Percentiles rank a stretch among this genome's conserved stretches.
These are phyloP conservation scores for Acanthamoeba polyphaga DNA, from an alignment of 208 protist genomes.

Conservation along the genomic window DNA sequence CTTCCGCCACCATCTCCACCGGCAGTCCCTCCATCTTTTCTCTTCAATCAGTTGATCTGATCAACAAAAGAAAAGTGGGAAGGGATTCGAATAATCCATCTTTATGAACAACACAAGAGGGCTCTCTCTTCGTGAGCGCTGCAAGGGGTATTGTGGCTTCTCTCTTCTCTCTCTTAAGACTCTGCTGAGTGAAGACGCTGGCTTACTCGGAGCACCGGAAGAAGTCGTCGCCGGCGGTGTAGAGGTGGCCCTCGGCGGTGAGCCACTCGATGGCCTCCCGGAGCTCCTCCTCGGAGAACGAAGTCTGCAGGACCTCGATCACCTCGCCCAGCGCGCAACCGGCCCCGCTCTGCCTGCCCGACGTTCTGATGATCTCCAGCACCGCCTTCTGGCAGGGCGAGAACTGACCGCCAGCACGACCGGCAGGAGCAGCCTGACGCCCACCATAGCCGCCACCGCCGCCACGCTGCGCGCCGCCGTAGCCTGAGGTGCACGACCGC, in stretches of 20 bases:
- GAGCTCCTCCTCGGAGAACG: not conserved
- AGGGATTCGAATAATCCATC: no score
- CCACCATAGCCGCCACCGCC: not conserved
- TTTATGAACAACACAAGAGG: no score
- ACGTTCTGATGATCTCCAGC: not conserved
- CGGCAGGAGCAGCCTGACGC: not conserved
- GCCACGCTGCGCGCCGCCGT: not conserved
- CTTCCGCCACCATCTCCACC: no score
- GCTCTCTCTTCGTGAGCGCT: no score
- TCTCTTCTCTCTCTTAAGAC: no score
- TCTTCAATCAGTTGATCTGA: no score
- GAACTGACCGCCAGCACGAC: not conserved
- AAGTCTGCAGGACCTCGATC: not conserved
- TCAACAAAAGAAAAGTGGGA: no score
- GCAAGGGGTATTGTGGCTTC: no score
- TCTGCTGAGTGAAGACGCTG: no score
- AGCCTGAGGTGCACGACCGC: not conserved
- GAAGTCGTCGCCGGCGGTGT: not conserved
- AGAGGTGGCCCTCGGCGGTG: not conserved
- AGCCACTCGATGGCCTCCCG: not conserved
- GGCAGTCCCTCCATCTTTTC: no score
- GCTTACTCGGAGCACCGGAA: not conserved
- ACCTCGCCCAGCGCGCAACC: not conserved
- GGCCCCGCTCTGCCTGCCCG: not conserved
- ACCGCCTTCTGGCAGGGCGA: not conserved